phyloP scores from a whole-genome alignment of 257 asterid species.

The Anisodus acutangulus region DNA sequence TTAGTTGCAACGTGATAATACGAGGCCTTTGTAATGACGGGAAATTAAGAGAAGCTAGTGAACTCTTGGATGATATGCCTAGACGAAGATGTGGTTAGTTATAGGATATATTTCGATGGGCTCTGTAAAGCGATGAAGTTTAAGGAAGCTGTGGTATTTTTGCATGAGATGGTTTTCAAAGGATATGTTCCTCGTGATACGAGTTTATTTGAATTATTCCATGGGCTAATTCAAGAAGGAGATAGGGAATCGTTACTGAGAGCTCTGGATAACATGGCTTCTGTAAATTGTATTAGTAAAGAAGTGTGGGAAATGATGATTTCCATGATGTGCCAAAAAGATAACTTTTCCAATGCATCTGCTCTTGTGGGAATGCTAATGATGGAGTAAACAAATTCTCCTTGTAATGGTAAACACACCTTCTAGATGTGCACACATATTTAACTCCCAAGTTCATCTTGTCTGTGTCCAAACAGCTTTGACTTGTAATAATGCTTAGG shows the following conservation, averaged over 20 bases:
- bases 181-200: slow-evolving; percentile 58
- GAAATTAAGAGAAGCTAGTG: slow-evolving; percentile 59
- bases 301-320: slow-evolving; percentile 57
- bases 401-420: not conserved
- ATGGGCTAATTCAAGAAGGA: slow-evolving; percentile 42
- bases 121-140: slow-evolving; percentile 59
- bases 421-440: slow-evolving; percentile 6
- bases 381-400: slow-evolving; percentile 23
- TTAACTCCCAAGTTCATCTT: not conserved
- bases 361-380: slow-evolving; percentile 46
- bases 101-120: slow-evolving; percentile 64
- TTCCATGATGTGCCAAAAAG: slow-evolving; percentile 46
- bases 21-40: slow-evolving; percentile 59
- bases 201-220: slow-evolving; percentile 45
- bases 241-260: slow-evolving; percentile 43
- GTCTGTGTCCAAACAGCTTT: not conserved
- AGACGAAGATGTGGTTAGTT: slow-evolving; percentile 58
- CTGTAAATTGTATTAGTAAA: slow-evolving; percentile 54
- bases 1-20: slow-evolving; percentile 66
- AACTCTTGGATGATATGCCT: slow-evolving; percentile 79
- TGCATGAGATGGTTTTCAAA: slow-evolving; percentile 77
- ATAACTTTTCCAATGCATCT: slow-evolving; percentile 36
- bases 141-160: slow-evolving; percentile 58
- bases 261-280: slow-evolving; percentile 49
- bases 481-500: not conserved